phyloP scores from a whole-genome alignment of 208 protist species.

The Leishmania gerbilli region DNA sequence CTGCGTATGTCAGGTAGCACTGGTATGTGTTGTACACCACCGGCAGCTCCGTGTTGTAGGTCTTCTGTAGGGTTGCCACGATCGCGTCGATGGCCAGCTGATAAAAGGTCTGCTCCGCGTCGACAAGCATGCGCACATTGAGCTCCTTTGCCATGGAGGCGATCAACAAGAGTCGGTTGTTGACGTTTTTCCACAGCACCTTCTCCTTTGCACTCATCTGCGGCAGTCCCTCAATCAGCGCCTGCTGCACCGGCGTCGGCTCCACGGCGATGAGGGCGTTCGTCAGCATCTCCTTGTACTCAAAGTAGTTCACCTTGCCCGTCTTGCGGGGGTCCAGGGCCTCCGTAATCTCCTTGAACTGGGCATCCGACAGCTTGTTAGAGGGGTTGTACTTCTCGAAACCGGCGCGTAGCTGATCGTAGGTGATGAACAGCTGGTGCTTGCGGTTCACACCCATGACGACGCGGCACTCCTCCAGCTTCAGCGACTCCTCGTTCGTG shows the following conservation, averaged over 20 bases:
- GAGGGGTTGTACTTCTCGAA: conserved; percentile 38
- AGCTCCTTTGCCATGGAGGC: conserved; percentile 64
- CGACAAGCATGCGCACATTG: conserved; percentile 90
- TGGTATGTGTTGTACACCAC: conserved; percentile 97
- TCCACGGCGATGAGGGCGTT: conserved; percentile 68
- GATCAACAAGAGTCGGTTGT: conserved; percentile 72
- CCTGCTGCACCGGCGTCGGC: conserved; percentile 54
- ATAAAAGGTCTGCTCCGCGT: conserved; percentile 98
- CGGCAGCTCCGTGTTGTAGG: conserved; percentile 92
- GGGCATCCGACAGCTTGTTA: conserved; percentile 47
- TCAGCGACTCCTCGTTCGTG: conserved; percentile 54
- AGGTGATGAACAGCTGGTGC: conserved; percentile 65
- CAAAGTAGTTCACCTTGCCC: conserved; percentile 86
- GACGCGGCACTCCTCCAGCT: conserved; percentile 88
- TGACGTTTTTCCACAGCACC: conserved; percentile 69
- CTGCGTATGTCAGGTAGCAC: conserved; percentile 95
- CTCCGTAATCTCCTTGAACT: conserved; percentile 58
- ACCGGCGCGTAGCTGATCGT: conserved; percentile 67
- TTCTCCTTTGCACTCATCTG: conserved; percentile 77
- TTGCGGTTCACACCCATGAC: conserved; percentile 76
- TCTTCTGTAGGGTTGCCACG: conserved; percentile 76
- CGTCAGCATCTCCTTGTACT: conserved; percentile 87
- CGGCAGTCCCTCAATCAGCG: conserved; percentile 68
- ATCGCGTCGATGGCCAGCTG: conserved; percentile 96
- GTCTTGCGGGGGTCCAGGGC: conserved; percentile 69